These are phyloP conservation scores for Epichloe sibirici DNA, from an alignment of 2,329 filamentous ascomycete genomes.

Conservation along the genomic window DNA sequence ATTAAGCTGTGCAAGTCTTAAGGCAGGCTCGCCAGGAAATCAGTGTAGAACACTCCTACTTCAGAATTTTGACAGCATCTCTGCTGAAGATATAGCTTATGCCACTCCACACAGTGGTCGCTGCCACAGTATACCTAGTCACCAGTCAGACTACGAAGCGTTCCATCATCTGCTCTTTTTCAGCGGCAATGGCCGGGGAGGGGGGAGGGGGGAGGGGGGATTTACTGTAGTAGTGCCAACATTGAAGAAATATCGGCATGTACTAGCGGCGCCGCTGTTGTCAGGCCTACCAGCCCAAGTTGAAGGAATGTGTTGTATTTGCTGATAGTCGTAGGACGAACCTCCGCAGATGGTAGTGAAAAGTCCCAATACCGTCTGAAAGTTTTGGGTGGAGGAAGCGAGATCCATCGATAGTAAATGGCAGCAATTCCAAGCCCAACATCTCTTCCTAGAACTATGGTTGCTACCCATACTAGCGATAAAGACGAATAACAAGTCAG, in stretches of 20 bases:
- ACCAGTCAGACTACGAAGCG: background rate
- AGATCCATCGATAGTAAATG: slow-evolving; percentile 93
- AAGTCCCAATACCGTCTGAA: slow-evolving; percentile 95
- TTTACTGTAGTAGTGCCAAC: slow-evolving; percentile 54
- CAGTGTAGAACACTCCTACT: slow-evolving; percentile 9
- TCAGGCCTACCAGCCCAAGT: slow-evolving; percentile 71
- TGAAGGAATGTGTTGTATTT: slow-evolving; percentile 94
- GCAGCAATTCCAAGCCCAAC: slow-evolving; percentile 72
- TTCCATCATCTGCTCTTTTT: background rate
- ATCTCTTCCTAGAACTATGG: slow-evolving; percentile 84
- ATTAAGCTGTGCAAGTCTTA: background rate
- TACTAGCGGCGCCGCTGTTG: slow-evolving; percentile 68
- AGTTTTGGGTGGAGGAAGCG: slow-evolving; percentile 84
- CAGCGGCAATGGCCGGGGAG: background rate
- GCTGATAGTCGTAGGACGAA: slow-evolving; percentile 70
- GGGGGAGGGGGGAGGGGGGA: slow-evolving; percentile 8
- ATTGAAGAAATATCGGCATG: slow-evolving; percentile 41
- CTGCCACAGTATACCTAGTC: slow-evolving; percentile 66
- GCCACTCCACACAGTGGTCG: slow-evolving; percentile 87
- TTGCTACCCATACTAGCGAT: slow-evolving; percentile 63
- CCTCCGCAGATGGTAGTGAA: slow-evolving; percentile 75
- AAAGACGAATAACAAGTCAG: background rate
- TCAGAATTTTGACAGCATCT: slow-evolving; percentile 79
- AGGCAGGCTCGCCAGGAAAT: background rate
- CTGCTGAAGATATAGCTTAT: slow-evolving; percentile 81